These are phyloP conservation scores for Thraustotheca clavata DNA, from an alignment of 352 stramenopile genomes.

Conservation along the genomic window DNA sequence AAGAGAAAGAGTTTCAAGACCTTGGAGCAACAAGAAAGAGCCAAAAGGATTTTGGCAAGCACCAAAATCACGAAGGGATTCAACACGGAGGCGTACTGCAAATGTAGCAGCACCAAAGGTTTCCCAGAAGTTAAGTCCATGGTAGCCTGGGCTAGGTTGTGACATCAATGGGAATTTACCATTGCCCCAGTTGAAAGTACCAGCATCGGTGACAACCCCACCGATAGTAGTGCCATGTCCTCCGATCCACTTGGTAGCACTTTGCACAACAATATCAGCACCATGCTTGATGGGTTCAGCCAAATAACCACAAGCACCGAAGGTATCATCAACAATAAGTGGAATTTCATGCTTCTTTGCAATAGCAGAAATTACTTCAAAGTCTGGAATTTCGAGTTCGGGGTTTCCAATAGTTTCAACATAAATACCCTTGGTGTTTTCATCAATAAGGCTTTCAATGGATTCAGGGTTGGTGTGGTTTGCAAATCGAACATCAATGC, in stretches of 20 bases:
- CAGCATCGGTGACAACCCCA: slow-evolving; percentile 76
- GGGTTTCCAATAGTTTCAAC: slow-evolving; percentile 92
- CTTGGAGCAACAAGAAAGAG: slow-evolving; percentile 90
- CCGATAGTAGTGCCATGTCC: slow-evolving; percentile 92
- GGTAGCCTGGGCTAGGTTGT: slow-evolving; percentile 62
- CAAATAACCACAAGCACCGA: slow-evolving; percentile 90
- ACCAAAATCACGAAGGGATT: slow-evolving; percentile 80
- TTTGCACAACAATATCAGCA: slow-evolving; percentile 90
- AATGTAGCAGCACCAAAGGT: slow-evolving; percentile 22
- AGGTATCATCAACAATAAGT: slow-evolving; percentile 92
- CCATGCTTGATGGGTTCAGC: slow-evolving; percentile 88
- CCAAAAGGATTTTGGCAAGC: slow-evolving; percentile 90
- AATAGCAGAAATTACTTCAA: slow-evolving; percentile 84
- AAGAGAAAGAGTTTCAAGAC: slow-evolving; percentile 93
- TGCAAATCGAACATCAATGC: slow-evolving; percentile 91
- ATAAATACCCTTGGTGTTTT: slow-evolving; percentile 92
- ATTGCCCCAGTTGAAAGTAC: slow-evolving; percentile 87
- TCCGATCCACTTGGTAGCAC: slow-evolving; percentile 95
- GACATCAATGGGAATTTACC: slow-evolving; percentile 92
- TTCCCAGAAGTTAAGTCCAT: slow-evolving; percentile 32
- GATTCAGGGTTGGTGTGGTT: slow-evolving; percentile 84
- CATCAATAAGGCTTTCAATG: slow-evolving; percentile 72
- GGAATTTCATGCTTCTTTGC: slow-evolving; percentile 84
- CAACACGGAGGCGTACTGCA: slow-evolving; percentile 37
- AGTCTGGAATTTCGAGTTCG: slow-evolving; percentile 92